Evolutionary conservation across 2,329 filamentous ascomycete species (phyloP).

Genomic region (Penicillium fuscoglaucum): DNA sequence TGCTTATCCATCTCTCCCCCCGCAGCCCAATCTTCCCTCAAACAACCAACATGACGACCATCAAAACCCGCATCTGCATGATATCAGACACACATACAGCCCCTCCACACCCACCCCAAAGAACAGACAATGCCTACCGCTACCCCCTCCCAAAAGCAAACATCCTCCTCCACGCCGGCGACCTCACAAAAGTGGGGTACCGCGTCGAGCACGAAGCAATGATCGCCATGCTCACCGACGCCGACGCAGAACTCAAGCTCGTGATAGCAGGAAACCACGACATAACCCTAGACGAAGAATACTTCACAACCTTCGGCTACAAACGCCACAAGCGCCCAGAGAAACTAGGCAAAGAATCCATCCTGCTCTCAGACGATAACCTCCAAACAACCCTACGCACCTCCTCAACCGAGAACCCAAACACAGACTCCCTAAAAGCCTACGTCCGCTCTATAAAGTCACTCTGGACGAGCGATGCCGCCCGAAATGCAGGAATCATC

Average conservation of each 20-base stretch:
- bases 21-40: constrained; percentile 4
- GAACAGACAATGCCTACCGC: constrained; percentile 34
- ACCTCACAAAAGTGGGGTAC: constrained; percentile 56
- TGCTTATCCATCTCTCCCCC: background rate
- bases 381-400: constrained; percentile 18
- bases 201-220: constrained; percentile 50
- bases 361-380: constrained; percentile 20
- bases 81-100: constrained; percentile 47
- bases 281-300: constrained; percentile 55
- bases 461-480: constrained; percentile 51
- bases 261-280: constrained; percentile 67
- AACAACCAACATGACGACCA: constrained; percentile 15
- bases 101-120: constrained; percentile 24
- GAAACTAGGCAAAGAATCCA: constrained; percentile 23
- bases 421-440: constrained; percentile 9
- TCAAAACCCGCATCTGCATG: constrained; percentile 46
- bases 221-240: constrained; percentile 49
- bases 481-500: constrained; percentile 48
- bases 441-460: constrained; percentile 37
- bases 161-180: constrained; percentile 59
- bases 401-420: background rate
- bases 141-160: constrained; percentile 53
- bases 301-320: constrained; percentile 41
- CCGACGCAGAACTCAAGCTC: constrained; percentile 59
- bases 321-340: constrained; percentile 29